These are phyloP conservation scores for Gnetum montanum DNA, from an alignment of 75 land plant genomes.

Conservation along the genomic window DNA sequence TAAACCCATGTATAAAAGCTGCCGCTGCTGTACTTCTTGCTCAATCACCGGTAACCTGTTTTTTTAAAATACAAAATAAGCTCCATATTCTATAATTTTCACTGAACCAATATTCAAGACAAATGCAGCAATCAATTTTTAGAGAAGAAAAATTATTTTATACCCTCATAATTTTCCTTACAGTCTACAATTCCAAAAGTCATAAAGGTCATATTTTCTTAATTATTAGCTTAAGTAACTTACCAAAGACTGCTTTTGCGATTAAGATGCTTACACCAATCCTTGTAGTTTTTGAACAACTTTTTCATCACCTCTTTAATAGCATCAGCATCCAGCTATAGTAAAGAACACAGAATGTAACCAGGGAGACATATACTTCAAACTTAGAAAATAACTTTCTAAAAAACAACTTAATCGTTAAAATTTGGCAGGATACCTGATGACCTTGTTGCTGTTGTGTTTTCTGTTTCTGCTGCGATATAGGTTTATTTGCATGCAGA, in stretches of 20 bases:
- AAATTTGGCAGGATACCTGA: no score
- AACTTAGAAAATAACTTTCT: no score
- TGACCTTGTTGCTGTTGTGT: no score
- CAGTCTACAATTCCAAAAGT: no score
- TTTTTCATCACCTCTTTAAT: slow-evolving; percentile 52
- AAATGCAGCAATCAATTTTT: neutral
- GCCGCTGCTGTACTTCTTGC: slow-evolving; percentile 83
- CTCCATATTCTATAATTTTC: no score
- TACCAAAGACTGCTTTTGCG: slow-evolving; percentile 43
- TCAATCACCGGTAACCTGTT: slow-evolving; percentile 79
- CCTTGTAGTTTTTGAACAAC: slow-evolving; percentile 54
- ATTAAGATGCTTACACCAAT: slow-evolving; percentile 62
- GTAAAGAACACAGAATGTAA: no score
- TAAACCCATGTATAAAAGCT: slow-evolving; percentile 77
- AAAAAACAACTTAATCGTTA: no score
- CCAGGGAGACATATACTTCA: no score
- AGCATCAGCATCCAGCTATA: slow-evolving; percentile 56
- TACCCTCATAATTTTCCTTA: neutral
- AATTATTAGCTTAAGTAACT: no score
- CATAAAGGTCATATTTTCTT: no score
- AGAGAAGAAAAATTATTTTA: neutral
- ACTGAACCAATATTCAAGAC: neutral
- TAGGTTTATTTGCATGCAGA: no score
- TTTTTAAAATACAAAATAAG: neutral
- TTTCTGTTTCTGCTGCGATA: no score